These are phyloP conservation scores for Hygrocybe punicea DNA, from an alignment of 768 basidiomycete genomes.

Conservation along the genomic window DNA sequence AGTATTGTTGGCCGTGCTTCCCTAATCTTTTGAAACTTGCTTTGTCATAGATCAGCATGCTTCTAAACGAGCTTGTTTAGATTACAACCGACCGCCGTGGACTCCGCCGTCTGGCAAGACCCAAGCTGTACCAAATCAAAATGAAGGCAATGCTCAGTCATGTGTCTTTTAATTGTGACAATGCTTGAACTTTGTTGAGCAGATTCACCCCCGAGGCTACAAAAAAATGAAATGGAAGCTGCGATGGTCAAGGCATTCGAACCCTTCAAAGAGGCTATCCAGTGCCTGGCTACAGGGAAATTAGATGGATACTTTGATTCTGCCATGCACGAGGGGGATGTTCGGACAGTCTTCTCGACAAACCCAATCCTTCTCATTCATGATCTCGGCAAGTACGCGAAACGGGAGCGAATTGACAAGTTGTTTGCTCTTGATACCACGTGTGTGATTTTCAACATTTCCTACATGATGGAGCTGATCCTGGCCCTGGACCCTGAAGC, in stretches of 20 bases:
- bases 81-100: neutral
- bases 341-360: constrained; percentile 1
- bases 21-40: no score
- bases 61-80: constrained; percentile 6
- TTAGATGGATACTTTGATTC: neutral
- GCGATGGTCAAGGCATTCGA: constrained; percentile 8
- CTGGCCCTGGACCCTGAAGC: neutral
- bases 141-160: neutral
- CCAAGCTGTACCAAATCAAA: neutral
- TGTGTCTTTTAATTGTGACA: constrained; percentile 2
- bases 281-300: constrained; percentile 3
- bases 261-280: constrained; percentile 5
- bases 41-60: neutral
- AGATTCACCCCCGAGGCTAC: constrained; percentile 5
- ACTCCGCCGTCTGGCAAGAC: constrained; percentile 1
- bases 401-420: constrained; percentile 7
- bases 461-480: neutral
- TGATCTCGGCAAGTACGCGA: constrained; percentile 8
- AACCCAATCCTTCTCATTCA: constrained; percentile 14
- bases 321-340: constrained; percentile 5
- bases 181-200: constrained; percentile 1
- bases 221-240: constrained; percentile 3
- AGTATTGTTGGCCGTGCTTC: no score
- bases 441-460: constrained; percentile 9
- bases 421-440: constrained; percentile 11